Base-by-base conservation (phyloP, 257 asterid species). In the Solanum piurae region DNA sequence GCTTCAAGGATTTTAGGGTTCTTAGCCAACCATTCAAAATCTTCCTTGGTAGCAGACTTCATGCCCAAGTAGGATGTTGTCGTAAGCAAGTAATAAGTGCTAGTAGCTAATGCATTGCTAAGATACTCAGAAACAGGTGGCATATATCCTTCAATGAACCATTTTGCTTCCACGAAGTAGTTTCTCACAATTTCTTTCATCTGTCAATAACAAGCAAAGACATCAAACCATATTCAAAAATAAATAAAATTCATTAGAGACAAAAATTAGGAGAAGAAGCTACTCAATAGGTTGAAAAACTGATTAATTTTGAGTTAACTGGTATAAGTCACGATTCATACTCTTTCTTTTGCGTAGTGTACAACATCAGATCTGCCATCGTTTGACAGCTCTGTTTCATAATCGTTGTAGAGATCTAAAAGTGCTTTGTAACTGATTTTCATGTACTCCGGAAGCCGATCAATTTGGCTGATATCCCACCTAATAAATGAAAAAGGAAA, bases 61-160 rank as follows among this genome's bases (percentile, higher is more conserved):
- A 90, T 89, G 20, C 93, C 94, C 6, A 93, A 36, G 86, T 84
- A 89, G 4, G 93, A 89, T 46, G 94, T 85, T 3, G 93, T 84
- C 1, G 89, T 83, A 3, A 89, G 91, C 84, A 90, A 79, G 87
- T 87, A 68, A 3, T 29, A 27, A 27, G 75, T 27, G 75, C 21
- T 27, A 27, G 75, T 68, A 12, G 4, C 75, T 68, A 29, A 27
- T 68, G 75, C 9, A 25, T 1, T 11, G 6, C 23, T 68, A 10
- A 68, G 75, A 29, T 27, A 68, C 37, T 66, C 36, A 6, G 73
- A 25, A 25, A 66, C 16, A 10, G 36, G 36, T 14, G 73, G 93
- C 89, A 91, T 84, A 69, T 90, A 87, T 38, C 92, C 93, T 88
- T 88, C 84, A 3, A 75, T 75, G 12, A 75, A 38, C 83, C 83